Percentiles rank a stretch among this genome's conserved stretches.
phyloP scores from a whole-genome alignment of 2,329 filamentous ascomycete species.

The Hirsutella thompsonii region DNA sequence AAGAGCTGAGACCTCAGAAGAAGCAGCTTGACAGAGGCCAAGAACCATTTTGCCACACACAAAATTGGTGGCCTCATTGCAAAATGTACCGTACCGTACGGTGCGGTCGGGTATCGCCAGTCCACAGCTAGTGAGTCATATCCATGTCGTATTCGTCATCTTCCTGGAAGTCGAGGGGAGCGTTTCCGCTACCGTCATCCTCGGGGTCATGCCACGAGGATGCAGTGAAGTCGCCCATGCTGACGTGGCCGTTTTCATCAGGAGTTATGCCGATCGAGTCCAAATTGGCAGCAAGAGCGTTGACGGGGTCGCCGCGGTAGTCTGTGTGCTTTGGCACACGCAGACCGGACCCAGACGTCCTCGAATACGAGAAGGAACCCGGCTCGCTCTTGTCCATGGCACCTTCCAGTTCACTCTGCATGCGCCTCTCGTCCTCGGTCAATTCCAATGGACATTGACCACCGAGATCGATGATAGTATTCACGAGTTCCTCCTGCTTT shows the following conservation, averaged over 20 bases:
- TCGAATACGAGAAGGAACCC: conserved; percentile 70
- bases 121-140: conserved; percentile 25
- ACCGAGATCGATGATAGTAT: conserved; percentile 59
- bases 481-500: conserved; percentile 77
- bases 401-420: conserved; percentile 86
- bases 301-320: conserved; percentile 66
- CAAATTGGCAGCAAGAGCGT: conserved; percentile 25
- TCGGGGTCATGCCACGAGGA: conserved; percentile 57
- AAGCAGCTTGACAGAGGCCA: background rate
- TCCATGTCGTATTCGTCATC: conserved; percentile 93
- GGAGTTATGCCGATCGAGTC: conserved; percentile 24
- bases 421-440: conserved; percentile 85
- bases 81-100: too few species aligned
- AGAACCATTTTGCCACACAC: too few species aligned
- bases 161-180: conserved; percentile 69
- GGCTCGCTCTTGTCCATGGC: conserved; percentile 71
- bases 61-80: too few species aligned
- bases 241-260: conserved; percentile 23
- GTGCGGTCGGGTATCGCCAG: background rate
- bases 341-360: conserved; percentile 70
- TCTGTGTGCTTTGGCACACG: conserved; percentile 91
- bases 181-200: conserved; percentile 57
- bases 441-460: conserved; percentile 68
- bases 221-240: conserved; percentile 27
- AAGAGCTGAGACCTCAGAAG: too few species aligned